phyloP scores from a whole-genome alignment of 2,329 filamentous ascomycete genomes.

The Metarhizium guizhouense region DNA sequence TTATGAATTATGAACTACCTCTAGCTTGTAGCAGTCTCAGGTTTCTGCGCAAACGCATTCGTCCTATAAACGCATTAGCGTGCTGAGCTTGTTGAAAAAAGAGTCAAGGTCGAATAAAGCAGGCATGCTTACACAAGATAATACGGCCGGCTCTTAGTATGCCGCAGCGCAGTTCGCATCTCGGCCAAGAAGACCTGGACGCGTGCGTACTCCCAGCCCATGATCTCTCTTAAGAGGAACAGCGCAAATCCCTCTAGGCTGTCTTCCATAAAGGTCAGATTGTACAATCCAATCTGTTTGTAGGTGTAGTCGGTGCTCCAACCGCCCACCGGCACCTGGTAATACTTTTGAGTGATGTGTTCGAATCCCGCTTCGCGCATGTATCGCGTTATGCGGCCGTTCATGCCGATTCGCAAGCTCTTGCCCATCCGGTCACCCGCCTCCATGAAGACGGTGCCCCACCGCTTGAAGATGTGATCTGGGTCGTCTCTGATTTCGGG shows the following conservation, averaged over 20 bases:
- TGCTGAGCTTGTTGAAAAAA: not conserved
- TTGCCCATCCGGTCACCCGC: constrained; percentile 15
- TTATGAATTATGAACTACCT: not conserved
- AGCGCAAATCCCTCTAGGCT: constrained; percentile 19
- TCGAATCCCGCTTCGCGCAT: constrained; percentile 17
- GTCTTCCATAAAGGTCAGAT: constrained; percentile 16
- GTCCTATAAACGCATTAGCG: constrained; percentile 3
- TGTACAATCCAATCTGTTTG: constrained; percentile 12
- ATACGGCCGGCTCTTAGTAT: constrained; percentile 14
- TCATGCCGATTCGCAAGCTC: constrained; percentile 12
- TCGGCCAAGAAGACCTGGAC: constrained; percentile 15
- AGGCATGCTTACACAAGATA: constrained; percentile 13
- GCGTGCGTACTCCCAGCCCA: constrained; percentile 16
- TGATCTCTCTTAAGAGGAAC: constrained; percentile 18
- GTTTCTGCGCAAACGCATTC: constrained; percentile 9
- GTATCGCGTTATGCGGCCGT: constrained; percentile 12
- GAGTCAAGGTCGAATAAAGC: not conserved
- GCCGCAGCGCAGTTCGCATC: constrained; percentile 15
- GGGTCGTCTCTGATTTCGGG: constrained; percentile 13
- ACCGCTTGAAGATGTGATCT: constrained; percentile 18
- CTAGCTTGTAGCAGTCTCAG: not conserved
- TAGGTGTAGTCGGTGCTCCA: constrained; percentile 10
- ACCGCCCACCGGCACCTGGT: constrained; percentile 8
- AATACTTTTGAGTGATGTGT: constrained; percentile 7
- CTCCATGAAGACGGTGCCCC: constrained; percentile 15